Conservation (phyloP, 1,284 basidiomycete species). For the Bjerkandera adusta region DNA sequence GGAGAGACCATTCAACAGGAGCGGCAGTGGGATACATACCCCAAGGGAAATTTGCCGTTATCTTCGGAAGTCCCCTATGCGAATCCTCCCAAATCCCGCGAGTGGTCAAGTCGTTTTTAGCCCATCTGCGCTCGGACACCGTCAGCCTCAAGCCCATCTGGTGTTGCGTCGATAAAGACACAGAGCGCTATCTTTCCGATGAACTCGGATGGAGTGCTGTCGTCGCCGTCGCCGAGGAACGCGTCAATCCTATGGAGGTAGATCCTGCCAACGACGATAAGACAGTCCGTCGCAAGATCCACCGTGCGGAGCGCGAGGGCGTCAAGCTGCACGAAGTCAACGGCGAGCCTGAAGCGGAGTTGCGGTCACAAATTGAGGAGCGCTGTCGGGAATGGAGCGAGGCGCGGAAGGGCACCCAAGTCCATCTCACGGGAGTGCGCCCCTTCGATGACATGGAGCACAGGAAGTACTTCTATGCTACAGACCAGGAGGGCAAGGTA, state of each 20-base stretch:
- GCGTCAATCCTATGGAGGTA: constrained; percentile 42
- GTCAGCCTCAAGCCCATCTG: constrained; percentile 49
- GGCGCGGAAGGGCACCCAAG: constrained; percentile 47
- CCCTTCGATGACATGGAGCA: constrained; percentile 53
- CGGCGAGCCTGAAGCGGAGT: constrained; percentile 37
- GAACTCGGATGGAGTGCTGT: constrained; percentile 49
- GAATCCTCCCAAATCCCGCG: constrained; percentile 38
- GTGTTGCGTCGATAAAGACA: constrained; percentile 43
- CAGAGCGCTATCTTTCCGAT: constrained; percentile 45
- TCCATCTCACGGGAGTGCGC: constrained; percentile 51
- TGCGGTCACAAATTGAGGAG: constrained; percentile 37
- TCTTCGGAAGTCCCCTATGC: constrained; percentile 51
- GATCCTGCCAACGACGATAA: constrained; percentile 40
- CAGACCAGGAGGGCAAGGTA: constrained; percentile 40
- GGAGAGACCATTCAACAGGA: constrained; percentile 45
- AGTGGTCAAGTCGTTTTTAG: constrained; percentile 41
- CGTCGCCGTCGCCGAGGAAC: constrained; percentile 50
- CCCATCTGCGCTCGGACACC: constrained; percentile 29
- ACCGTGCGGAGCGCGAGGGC: constrained; percentile 46
- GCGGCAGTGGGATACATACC: constrained; percentile 47
- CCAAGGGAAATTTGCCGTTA: constrained; percentile 36
- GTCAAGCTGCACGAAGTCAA: constrained; percentile 40
- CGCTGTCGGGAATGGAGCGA: constrained; percentile 47
- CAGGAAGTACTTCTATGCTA: constrained; percentile 51
- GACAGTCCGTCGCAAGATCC: constrained; percentile 45